Base-by-base conservation (phyloP, 257 asterid genomes). In the Oldenlandia corymbosa region DNA sequence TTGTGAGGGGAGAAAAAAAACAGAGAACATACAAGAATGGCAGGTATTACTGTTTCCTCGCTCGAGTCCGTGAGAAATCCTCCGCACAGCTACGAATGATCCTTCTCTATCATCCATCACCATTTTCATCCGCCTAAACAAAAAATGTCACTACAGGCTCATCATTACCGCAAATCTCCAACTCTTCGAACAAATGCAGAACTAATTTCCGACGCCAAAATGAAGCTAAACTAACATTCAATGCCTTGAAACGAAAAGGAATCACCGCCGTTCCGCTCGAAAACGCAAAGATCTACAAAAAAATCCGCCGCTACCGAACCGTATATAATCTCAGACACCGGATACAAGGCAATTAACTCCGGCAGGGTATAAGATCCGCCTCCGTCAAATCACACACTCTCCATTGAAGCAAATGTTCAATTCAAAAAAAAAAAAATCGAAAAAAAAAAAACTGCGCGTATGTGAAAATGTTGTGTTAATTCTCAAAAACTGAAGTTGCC, bases 21-120 rank as follows among this genome's bases (percentile, higher is more conserved):
- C 27, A 55, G 43, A 49, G 61, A 70, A 41, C 54, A 66, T 82
- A 92, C 99, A 97, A 63, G 95, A 83, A 79, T 92, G 93, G 68
- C 94, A 92, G 65, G 93, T 64, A 58, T 65, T 76, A 55, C 52
- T 64, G 75, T 66, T 81, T 65, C 88, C 94, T 54, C 92, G 86
- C 71, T 91, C 93, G 63, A 91, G 87, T 27, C 98, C 92, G 59
- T 83, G 99, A 26, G 98, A 88, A 68, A 92, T 92, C 65, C 97
- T 91, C 79, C 96, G 73, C 57, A 89, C 96, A 10, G 97, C 99
- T 49, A 92, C 97, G 46, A 92, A 92, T 50, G 98, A 86, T 72
- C 95, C 96, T 69, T 85, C 96, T 76, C 96, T 84, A 54, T 89
- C 96, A 66, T 87, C 95, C 97, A 92, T 85, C 43, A 71, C 67